Evolutionary conservation across 2,329 filamentous ascomycete genomes (phyloP).

Genomic region (Ceratocystis variospora): DNA sequence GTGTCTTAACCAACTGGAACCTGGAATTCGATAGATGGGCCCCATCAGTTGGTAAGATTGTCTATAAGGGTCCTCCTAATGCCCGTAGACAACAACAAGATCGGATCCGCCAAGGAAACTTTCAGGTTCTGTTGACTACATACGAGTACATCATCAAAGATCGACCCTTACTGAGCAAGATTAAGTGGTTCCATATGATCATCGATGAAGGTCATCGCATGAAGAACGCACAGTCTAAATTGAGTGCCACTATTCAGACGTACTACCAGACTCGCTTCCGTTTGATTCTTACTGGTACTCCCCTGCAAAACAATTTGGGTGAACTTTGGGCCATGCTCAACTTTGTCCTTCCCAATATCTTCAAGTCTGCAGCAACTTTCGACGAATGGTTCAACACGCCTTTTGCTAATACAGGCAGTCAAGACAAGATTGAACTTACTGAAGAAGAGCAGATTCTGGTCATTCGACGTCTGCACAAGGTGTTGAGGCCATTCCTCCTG

Average conservation of each 20-base stretch:
- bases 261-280: conserved; percentile 94
- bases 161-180: conserved; percentile 83
- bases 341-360: conserved; percentile 94
- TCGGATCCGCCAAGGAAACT: conserved; percentile 83
- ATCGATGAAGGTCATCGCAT: conserved; percentile 98
- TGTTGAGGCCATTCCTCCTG: conserved; percentile 88
- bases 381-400: conserved; percentile 99
- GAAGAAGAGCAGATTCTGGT: conserved; percentile 99
- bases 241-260: conserved; percentile 84
- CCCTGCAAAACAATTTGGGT: conserved; percentile 88
- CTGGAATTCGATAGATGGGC: conserved; percentile 99
- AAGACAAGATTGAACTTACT: conserved; percentile 96
- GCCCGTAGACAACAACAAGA: conserved; percentile 81
- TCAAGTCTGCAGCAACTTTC: conserved; percentile 97
- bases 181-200: conserved; percentile 99
- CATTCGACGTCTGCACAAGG: conserved; percentile 96
- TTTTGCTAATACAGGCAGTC: conserved; percentile 92
- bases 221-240: conserved; percentile 96
- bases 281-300: conserved; percentile 92
- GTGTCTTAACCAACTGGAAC: conserved; percentile 97
- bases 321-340: conserved; percentile 98
- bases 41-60: conserved; percentile 68
- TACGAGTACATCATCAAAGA: conserved; percentile 99
- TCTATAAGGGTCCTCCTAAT: conserved; percentile 92
- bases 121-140: conserved; percentile 92